Evolutionary conservation across 768 basidiomycete species (phyloP).

Genomic region (Saitozyma sp.): DNA sequence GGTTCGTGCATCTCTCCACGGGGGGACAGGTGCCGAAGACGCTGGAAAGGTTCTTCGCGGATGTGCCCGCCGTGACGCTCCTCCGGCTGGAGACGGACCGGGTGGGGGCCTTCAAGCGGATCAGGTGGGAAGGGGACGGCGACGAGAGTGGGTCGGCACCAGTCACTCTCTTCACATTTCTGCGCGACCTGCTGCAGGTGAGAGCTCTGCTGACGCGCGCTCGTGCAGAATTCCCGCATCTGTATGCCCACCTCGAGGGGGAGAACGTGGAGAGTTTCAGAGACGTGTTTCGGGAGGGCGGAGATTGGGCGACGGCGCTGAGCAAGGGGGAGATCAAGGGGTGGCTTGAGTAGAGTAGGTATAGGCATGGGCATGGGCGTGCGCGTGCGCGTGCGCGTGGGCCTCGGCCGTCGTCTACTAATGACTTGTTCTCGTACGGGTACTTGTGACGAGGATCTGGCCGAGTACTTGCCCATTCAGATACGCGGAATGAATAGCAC

Average conservation of each 20-base stretch:
- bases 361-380: not conserved
- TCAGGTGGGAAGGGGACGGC: conserved; percentile 43
- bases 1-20: conserved; percentile 59
- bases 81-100: conserved; percentile 42
- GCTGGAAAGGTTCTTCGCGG: conserved; percentile 55
- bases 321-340: conserved; percentile 27
- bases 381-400: not conserved
- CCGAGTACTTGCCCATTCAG: too few relatives aligned
- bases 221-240: conserved; percentile 45
- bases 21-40: conserved; percentile 54
- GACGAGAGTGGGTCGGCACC: conserved; percentile 16
- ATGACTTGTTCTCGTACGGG: too few relatives aligned
- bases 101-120: conserved; percentile 45
- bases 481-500: too few relatives aligned
- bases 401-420: too few relatives aligned
- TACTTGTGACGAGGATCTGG: too few relatives aligned
- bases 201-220: not conserved
- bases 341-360: conserved; percentile 31
- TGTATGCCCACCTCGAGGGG: conserved; percentile 50
- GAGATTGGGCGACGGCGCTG: conserved; percentile 39
- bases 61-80: conserved; percentile 43
- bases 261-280: conserved; percentile 50
- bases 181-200: not conserved
- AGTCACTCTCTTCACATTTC: not conserved
- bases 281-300: conserved; percentile 32